Evolutionary conservation across 768 basidiomycete genomes (phyloP), one percentile per base, ranked within the genome.

Genomic region (Leccinum disarticulatum): DNA sequence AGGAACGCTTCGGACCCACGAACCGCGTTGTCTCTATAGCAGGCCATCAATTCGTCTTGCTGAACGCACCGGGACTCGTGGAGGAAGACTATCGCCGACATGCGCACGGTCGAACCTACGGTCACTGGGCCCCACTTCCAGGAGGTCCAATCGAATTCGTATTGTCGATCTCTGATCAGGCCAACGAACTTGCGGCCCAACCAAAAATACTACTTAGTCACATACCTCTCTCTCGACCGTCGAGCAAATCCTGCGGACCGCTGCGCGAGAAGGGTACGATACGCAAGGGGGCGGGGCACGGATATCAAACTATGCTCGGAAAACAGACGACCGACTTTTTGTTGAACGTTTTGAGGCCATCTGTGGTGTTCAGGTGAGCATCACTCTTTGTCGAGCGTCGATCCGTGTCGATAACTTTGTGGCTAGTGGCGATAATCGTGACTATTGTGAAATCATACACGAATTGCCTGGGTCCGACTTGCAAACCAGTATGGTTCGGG

Each of bases 401-500:
- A 52, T 28, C 47, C n/a, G 28, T 1, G 6, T 35, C 15, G 17
- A 31, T 58, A 38, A 61, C 11, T 6, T 43, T 43, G 4, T 27
- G 49, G 27, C 11, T 62, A 91, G 91, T 67, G 95, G 87, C 6
- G 93, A 98, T 74, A 91, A 96, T 72, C 90, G 92, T 53, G 95
- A 97, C 73, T 91, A 91, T 66, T 98, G 95, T 67, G 91, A 93
- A 64, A 81, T 88, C 66, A 75, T 73, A 25, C 90, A 91, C 70
- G 74, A 75, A 35, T 63, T 76, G 9, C 68, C 72, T 4, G 65
- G 61, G n/a, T 61, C 65, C 19, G 67, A 71, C 48, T 52, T 60
- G 61, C 66, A 57, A 52, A 55, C 57, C 15, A 62, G 61, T 62
- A 59, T 67, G 3, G 77, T 87, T 48, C 86, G 87, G 51, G 94